Evolutionary conservation across 2,329 filamentous ascomycete species (phyloP).

Genomic region (Aspergillus quadricinctus): DNA sequence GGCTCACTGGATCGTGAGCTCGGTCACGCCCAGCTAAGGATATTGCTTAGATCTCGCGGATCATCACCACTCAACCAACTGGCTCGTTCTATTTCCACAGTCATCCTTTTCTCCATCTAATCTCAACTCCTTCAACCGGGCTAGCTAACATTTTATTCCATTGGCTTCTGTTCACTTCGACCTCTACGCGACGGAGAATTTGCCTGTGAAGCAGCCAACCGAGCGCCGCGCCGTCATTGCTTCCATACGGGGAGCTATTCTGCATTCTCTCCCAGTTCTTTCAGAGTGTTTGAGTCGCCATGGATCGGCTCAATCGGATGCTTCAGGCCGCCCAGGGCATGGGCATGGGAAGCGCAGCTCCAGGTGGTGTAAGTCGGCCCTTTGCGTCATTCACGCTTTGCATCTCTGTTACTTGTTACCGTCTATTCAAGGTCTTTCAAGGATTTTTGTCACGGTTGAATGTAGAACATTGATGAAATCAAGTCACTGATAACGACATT

Average conservation of each 20-base stretch:
- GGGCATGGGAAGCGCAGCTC: slow-evolving; percentile 39
- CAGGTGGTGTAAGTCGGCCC: slow-evolving; percentile 36
- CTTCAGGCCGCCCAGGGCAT: slow-evolving; percentile 67
- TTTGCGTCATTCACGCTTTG: slow-evolving; percentile 5
- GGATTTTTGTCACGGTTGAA: background rate
- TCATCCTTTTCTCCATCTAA: slow-evolving; percentile 2
- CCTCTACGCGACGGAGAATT: background rate
- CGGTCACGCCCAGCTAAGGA: background rate
- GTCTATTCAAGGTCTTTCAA: background rate
- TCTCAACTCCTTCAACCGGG: slow-evolving; percentile 1
- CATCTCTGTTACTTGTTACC: background rate
- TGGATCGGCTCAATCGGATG: slow-evolving; percentile 92
- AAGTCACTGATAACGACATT: background rate
- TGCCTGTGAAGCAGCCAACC: background rate
- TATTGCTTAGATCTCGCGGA: background rate
- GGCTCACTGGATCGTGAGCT: slow-evolving; percentile 17
- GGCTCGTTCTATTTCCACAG: slow-evolving; percentile 1
- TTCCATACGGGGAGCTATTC: slow-evolving; percentile 29
- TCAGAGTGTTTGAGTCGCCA: slow-evolving; percentile 41
- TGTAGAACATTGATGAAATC: background rate
- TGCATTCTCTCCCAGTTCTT: slow-evolving; percentile 13
- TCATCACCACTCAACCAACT: slow-evolving; percentile 10
- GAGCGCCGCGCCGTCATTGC: slow-evolving; percentile 16
- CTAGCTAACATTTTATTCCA: slow-evolving; percentile 1
- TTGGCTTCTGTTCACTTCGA: background rate